Conservation (phyloP, 148 eudicot genomes). For the Gaultheria prostrata region DNA sequence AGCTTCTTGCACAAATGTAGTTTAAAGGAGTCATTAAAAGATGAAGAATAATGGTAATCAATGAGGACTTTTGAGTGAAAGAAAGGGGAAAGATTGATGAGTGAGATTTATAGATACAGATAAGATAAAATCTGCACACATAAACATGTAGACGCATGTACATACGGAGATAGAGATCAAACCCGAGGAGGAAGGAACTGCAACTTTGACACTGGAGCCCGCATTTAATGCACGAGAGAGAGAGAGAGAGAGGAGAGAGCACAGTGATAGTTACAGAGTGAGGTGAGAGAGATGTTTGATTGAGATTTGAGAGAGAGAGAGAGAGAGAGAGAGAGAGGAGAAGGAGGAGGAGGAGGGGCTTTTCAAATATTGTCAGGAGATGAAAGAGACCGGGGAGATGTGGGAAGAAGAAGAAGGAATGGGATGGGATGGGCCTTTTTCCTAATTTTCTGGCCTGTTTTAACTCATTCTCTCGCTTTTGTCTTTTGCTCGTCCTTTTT, state of each 20-base stretch:
- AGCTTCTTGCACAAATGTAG: neutral
- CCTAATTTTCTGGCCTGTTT: neutral
- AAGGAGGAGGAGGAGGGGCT: too few species aligned
- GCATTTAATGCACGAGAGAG: conserved; percentile 5
- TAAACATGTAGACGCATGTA: neutral
- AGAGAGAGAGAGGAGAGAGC: neutral
- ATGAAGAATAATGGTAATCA: neutral
- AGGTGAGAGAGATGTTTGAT: neutral
- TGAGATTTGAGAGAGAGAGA: neutral
- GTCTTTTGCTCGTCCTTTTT: neutral
- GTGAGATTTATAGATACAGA: neutral
- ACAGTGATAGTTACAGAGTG: neutral
- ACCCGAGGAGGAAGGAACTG: neutral
- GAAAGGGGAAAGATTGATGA: neutral
- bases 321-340: neutral
- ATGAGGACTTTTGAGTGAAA: neutral
- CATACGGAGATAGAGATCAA: neutral
- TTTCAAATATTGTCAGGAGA: neutral
- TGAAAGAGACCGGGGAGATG: neutral
- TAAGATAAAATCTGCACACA: neutral
- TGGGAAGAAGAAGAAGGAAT: neutral
- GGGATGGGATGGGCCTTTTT: neutral
- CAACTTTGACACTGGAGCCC: neutral
- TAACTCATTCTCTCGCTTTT: neutral
- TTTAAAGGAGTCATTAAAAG: neutral